Base-by-base conservation (phyloP, 441 rosid genomes). In the Hypseocharis bilobata region DNA sequence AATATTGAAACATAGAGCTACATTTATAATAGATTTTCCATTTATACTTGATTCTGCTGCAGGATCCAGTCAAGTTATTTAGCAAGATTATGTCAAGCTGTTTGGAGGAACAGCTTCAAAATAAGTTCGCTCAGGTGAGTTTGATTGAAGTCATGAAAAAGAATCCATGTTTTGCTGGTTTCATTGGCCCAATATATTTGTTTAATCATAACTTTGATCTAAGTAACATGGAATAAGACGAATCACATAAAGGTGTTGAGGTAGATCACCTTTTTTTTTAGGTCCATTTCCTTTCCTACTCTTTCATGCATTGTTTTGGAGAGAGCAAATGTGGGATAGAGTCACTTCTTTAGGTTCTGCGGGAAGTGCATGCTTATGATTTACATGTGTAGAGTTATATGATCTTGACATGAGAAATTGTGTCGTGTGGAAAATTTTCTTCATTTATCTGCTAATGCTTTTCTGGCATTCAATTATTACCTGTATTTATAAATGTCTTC, bases 61-160 rank as follows among this genome's bases (percentile, higher is more conserved):
- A 92, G 98, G 88, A 85, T 72, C 74, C 83, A 19, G 56, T 73
- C 67, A 78, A 64, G 68, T 47, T 76, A 34, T 71, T 89, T 49
- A 55, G 70, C 69, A 83, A 77, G 71, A 69, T 86, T 49, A 64
- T 92, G 60, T 77, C 86, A 69, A 79, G 70, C 76, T 81, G 72
- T 71, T 56, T 76, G 44, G 78, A 73, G 47, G 77, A 81, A 42
- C 76, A 79, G 17, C 17, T 25, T 32, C 75, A 72, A 28, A 68
- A 64, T 30, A 70, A 67, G 62, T 66, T 60, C 63, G 83, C 85
- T 6, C 84, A 84, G 91, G 98, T 92, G 68, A 70, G 79, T 70
- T 45, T 38, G 17, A 36, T 64, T 49, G 36, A 27, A 36, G 29
- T 68, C 52, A 29, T 20, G 26, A 3, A 55, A 26, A 25, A 55